Evolutionary conservation across 768 basidiomycete genomes (phyloP).

Genomic region (Hericium rajendrae): DNA sequence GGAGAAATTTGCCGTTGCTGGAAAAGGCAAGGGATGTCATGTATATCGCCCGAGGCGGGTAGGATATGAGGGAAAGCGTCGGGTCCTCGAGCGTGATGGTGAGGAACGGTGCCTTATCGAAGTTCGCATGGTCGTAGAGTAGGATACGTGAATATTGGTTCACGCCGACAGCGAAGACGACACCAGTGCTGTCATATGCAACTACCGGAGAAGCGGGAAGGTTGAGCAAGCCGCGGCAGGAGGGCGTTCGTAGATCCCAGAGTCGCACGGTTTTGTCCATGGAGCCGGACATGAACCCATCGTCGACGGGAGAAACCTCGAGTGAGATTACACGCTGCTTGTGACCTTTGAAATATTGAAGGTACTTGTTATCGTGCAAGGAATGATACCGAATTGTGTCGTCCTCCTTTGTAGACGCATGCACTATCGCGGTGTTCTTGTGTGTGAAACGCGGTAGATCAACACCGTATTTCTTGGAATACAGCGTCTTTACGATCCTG

Average conservation of each 20-base stretch:
- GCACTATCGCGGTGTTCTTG: conserved; percentile 72
- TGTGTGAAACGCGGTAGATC: conserved; percentile 94
- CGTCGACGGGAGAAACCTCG: conserved; percentile 86
- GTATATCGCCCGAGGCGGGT: conserved; percentile 78
- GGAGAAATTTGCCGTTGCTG: conserved; percentile 78
- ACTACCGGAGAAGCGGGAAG: conserved; percentile 69
- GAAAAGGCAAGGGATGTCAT: conserved; percentile 92
- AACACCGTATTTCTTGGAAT: conserved; percentile 95
- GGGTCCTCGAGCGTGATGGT: conserved; percentile 78
- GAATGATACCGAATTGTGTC: conserved; percentile 94
- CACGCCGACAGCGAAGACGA: conserved; percentile 81
- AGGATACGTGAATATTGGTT: conserved; percentile 77
- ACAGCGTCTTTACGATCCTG: conserved; percentile 67
- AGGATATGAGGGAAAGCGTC: conserved; percentile 60
- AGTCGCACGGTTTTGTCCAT: conserved; percentile 91
- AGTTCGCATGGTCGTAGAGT: conserved; percentile 78
- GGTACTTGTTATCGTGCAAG: conserved; percentile 91
- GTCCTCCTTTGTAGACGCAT: conserved; percentile 92
- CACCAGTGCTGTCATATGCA: conserved; percentile 74
- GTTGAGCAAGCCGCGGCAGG: conserved; percentile 70
- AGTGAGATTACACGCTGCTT: conserved; percentile 82
- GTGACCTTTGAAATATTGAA: conserved; percentile 95
- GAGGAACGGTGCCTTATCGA: conserved; percentile 87
- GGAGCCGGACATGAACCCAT: conserved; percentile 92
- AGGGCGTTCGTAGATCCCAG: conserved; percentile 84